A percentile compares a stretch with the other conserved stretches of the same genome.
Evolutionary conservation across 1,139 yeast genomes (phyloP).

Genomic region (Candida sp.): DNA sequence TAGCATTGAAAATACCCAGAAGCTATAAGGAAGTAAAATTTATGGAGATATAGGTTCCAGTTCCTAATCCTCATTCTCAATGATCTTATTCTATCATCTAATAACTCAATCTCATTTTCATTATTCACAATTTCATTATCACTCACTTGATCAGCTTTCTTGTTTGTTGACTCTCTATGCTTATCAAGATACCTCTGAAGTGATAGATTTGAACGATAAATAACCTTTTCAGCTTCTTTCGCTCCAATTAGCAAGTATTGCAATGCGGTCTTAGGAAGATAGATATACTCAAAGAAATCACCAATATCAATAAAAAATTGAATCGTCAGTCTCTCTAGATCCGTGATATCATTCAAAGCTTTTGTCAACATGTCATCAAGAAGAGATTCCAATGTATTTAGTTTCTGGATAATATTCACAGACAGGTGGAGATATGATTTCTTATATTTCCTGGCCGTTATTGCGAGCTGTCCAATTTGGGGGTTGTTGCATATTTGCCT

Average conservation of each 20-base stretch:
- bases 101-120: slow-evolving; percentile 14
- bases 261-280: slow-evolving; percentile 50
- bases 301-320: slow-evolving; percentile 52
- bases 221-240: slow-evolving; percentile 28
- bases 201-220: slow-evolving; percentile 17
- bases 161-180: slow-evolving; percentile 10
- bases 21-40: slow-evolving; percentile 75
- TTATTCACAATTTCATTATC: slow-evolving; percentile 11
- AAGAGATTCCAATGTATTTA: slow-evolving; percentile 67
- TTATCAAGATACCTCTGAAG: slow-evolving; percentile 13
- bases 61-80: slow-evolving; percentile 31
- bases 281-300: slow-evolving; percentile 54
- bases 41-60: slow-evolving; percentile 66
- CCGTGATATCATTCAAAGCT: slow-evolving; percentile 47
- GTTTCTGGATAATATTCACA: slow-evolving; percentile 20
- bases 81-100: slow-evolving; percentile 20
- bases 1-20: slow-evolving; percentile 72
- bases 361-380: slow-evolving; percentile 58
- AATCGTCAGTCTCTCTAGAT: slow-evolving; percentile 46
- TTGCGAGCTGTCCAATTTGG: slow-evolving; percentile 48
- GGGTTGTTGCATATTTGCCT: slow-evolving; percentile 88
- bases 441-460: slow-evolving; percentile 27
- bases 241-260: slow-evolving; percentile 37
- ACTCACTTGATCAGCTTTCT: slow-evolving; percentile 4
- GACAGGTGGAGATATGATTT: slow-evolving; percentile 8